phyloP scores from a whole-genome alignment of 306 rosid species.

The Malus orientalis region DNA sequence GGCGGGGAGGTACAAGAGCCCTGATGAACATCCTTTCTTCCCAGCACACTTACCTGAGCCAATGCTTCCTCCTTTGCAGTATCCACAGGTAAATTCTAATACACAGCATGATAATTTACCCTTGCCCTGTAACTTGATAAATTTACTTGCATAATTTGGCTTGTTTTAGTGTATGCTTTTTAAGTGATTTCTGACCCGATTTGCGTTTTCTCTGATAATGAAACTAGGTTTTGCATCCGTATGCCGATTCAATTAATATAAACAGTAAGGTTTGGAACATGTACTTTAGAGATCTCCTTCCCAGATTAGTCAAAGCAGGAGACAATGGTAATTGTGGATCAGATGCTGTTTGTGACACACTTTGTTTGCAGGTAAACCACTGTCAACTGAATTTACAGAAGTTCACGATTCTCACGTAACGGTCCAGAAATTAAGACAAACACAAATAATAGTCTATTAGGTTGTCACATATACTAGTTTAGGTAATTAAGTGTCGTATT shows the following conservation, averaged over 20 bases:
- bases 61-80: slow-evolving; percentile 52
- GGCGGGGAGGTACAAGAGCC: slow-evolving; percentile 68
- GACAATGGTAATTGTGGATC: slow-evolving; percentile 51
- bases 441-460: background rate
- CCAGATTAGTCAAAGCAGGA: slow-evolving; percentile 42
- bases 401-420: background rate
- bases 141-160: background rate
- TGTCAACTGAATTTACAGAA: background rate
- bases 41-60: slow-evolving; percentile 35
- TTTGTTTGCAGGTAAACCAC: slow-evolving; percentile 48
- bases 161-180: background rate
- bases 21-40: slow-evolving; percentile 66
- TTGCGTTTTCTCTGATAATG: slow-evolving; percentile 8
- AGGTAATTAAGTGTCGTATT: background rate
- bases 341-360: slow-evolving; percentile 48
- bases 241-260: slow-evolving; percentile 44
- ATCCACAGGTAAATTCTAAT: slow-evolving; percentile 45
- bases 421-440: background rate
- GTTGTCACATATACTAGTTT: background rate
- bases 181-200: background rate
- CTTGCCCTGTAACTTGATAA: background rate
- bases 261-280: slow-evolving; percentile 38
- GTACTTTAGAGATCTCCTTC: slow-evolving; percentile 51
- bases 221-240: slow-evolving; percentile 46
- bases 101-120: background rate